Evolutionary conservation across 352 stramenopile genomes (phyloP).

Genomic region (Pythium diclinum): DNA sequence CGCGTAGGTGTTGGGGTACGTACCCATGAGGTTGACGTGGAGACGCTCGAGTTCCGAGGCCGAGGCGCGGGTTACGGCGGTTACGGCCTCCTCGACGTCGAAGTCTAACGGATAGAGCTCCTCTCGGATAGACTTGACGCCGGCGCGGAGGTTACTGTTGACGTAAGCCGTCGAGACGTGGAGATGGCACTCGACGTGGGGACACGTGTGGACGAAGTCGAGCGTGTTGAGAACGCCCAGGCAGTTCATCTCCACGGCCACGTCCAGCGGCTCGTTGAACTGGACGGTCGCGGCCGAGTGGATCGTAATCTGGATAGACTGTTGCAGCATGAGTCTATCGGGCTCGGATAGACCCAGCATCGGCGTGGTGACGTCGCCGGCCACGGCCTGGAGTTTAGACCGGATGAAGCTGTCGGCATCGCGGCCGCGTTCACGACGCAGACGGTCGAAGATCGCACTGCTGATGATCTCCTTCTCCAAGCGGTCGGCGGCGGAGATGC

Average conservation of each 20-base stretch:
- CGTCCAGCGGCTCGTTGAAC: slow-evolving; percentile 85
- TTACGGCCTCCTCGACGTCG: slow-evolving; percentile 64
- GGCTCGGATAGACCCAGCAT: slow-evolving; percentile 49
- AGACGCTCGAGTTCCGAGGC: slow-evolving; percentile 59
- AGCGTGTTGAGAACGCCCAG: slow-evolving; percentile 62
- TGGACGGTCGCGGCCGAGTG: slow-evolving; percentile 85
- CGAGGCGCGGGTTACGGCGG: slow-evolving; percentile 47
- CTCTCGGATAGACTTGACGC: slow-evolving; percentile 41
- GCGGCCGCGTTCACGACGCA: slow-evolving; percentile 41
- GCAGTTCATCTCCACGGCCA: slow-evolving; percentile 85
- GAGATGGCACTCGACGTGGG: slow-evolving; percentile 52
- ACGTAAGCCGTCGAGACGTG: slow-evolving; percentile 86
- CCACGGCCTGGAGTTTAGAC: slow-evolving; percentile 59
- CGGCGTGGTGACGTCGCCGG: slow-evolving; percentile 65
- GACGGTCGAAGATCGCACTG: slow-evolving; percentile 70
- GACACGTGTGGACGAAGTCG: slow-evolving; percentile 57
- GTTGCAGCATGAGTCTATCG: slow-evolving; percentile 43
- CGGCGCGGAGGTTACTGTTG: slow-evolving; percentile 74
- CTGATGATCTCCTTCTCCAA: slow-evolving; percentile 73
- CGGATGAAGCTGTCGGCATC: slow-evolving; percentile 51
- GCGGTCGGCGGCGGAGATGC: slow-evolving; percentile 43
- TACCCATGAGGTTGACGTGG: slow-evolving; percentile 77
- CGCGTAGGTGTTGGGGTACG: slow-evolving; percentile 88
- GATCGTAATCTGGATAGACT: slow-evolving; percentile 63
- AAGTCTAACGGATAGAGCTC: slow-evolving; percentile 87